phyloP scores from a whole-genome alignment of 306 rosid genomes.

The Acmispon strigosus region DNA sequence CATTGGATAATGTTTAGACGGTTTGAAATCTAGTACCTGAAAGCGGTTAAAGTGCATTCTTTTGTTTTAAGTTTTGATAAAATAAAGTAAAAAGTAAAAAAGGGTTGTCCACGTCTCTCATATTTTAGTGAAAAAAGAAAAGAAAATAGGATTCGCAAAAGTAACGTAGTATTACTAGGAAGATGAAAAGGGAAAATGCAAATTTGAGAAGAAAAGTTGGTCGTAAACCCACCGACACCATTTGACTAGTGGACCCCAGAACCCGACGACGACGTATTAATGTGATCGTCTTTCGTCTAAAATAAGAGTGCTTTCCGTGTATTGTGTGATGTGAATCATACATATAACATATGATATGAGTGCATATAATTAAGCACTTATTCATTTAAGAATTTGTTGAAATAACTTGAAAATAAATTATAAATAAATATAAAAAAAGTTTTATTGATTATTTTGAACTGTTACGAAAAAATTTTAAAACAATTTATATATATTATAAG shows the following conservation, averaged over 20 bases:
- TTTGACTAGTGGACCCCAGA: conserved; percentile 23
- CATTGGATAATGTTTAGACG: neutral
- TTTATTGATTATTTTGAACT: no score
- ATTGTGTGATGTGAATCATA: neutral
- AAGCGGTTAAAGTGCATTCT: conserved; percentile 19
- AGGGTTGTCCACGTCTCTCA: neutral
- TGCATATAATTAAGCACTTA: no score
- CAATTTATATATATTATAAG: no score
- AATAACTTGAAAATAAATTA: no score
- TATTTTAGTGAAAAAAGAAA: neutral
- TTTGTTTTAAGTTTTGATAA: neutral
- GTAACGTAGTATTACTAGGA: neutral
- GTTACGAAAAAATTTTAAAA: no score
- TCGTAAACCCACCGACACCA: conserved; percentile 32
- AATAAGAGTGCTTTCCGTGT: neutral
- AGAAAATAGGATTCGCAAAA: conserved; percentile 18
- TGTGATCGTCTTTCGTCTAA: conserved; percentile 5
- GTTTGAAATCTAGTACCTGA: conserved; percentile 16
- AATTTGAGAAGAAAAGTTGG: conserved; percentile 21
- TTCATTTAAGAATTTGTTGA: no score
- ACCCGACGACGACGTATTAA: conserved; percentile 21
- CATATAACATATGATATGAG: no score
- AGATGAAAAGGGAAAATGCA: neutral
- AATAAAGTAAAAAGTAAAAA: neutral
- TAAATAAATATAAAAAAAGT: no score